phyloP scores from a whole-genome alignment of 148 eudicot genomes.

The Heliamphora exappendiculata region DNA sequence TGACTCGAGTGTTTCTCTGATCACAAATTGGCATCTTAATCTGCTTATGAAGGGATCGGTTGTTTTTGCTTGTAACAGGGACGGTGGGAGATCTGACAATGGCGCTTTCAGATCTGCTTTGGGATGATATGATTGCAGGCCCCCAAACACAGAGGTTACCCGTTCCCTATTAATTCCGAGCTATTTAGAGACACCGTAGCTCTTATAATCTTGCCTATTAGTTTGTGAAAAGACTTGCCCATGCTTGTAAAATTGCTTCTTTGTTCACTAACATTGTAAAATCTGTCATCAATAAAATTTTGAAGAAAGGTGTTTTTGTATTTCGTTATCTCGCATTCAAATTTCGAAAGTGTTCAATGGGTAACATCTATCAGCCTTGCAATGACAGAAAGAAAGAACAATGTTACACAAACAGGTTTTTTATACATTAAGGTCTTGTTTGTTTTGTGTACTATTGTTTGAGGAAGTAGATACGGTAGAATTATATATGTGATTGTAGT shows the following conservation, averaged over 20 bases:
- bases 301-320: background rate
- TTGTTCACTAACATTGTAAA: conserved; percentile 2
- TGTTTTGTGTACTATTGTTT: too few species aligned
- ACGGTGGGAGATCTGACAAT: conserved; percentile 62
- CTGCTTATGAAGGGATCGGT: background rate
- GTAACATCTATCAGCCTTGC: background rate
- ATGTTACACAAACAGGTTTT: background rate
- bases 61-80: conserved; percentile 27
- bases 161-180: conserved; percentile 35
- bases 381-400: background rate
- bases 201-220: background rate
- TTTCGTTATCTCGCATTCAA: background rate
- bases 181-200: background rate
- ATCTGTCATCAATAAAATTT: background rate
- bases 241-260: background rate
- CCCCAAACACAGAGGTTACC: conserved; percentile 51
- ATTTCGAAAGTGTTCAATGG: background rate
- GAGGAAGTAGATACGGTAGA: too few species aligned
- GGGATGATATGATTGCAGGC: conserved; percentile 72
- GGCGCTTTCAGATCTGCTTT: conserved; percentile 62
- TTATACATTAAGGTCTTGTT: too few species aligned
- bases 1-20: background rate
- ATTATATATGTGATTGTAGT: too few species aligned
- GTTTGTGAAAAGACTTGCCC: background rate
- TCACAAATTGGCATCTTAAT: background rate